These are phyloP conservation scores for Picochlorum costavermella DNA, from an alignment of 139 green algal species.

Conservation along the genomic window DNA sequence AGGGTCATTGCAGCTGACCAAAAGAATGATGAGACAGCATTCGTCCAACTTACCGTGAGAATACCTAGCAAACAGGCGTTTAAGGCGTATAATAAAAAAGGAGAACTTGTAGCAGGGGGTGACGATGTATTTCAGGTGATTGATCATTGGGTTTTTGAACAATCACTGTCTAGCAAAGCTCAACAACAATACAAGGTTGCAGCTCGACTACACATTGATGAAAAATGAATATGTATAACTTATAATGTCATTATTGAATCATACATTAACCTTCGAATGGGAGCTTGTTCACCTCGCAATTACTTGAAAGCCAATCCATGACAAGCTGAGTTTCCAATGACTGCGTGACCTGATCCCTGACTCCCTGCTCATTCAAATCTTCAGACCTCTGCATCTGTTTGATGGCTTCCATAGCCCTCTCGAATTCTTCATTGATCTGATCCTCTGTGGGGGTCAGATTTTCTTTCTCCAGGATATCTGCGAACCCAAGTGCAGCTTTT, in stretches of 20 bases:
- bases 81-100: conserved; percentile 24
- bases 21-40: conserved; percentile 37
- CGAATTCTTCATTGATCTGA: conserved; percentile 14
- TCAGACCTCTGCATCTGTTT: background rate
- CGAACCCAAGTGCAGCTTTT: conserved; percentile 21
- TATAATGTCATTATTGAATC: background rate
- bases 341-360: conserved; percentile 33
- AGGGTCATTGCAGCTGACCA: conserved; percentile 35
- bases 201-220: conserved; percentile 7
- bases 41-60: conserved; percentile 40
- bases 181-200: conserved; percentile 25
- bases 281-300: conserved; percentile 17
- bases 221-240: background rate
- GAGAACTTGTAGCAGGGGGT: conserved; percentile 25
- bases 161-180: conserved; percentile 14
- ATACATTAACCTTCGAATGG: background rate
- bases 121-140: conserved; percentile 22
- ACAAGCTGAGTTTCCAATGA: conserved; percentile 9
- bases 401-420: background rate
- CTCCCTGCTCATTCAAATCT: conserved; percentile 28
- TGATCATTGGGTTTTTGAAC: conserved; percentile 47
- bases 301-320: conserved; percentile 32
- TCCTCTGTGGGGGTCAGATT: conserved; percentile 11
- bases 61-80: conserved; percentile 35
- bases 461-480: conserved; percentile 29